Evolutionary conservation across 2,329 filamentous ascomycete species (phyloP).

Genomic region (Colletotrichum sp.): DNA sequence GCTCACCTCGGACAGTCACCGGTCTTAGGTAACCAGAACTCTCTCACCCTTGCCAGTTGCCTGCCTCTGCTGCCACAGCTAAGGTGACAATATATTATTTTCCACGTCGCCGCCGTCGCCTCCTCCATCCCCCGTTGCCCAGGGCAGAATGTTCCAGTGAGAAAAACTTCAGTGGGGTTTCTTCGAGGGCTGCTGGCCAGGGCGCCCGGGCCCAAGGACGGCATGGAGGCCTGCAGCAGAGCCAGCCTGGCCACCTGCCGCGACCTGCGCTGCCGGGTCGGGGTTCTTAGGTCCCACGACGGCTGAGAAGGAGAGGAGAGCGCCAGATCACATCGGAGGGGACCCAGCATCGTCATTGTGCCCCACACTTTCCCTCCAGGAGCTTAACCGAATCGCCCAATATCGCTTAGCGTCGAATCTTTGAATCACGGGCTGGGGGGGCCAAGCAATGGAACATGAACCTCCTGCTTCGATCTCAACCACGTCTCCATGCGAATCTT

Average conservation of each 20-base stretch:
- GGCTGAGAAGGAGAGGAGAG: not conserved
- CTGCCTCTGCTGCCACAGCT: not conserved
- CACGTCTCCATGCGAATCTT: not conserved
- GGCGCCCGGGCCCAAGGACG: not conserved
- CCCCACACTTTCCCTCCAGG: not conserved
- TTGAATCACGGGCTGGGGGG: not conserved
- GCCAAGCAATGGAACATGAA: not conserved
- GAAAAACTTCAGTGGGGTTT: not conserved
- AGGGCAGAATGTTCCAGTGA: not conserved
- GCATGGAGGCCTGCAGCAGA: not conserved
- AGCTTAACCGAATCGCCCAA: not conserved
- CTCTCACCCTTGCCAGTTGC: not conserved
- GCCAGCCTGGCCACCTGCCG: not conserved
- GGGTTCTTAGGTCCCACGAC: not conserved
- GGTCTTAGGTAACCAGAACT: not conserved
- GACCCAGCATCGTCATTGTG: not conserved
- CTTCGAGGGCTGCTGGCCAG: not conserved
- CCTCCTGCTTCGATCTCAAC: not conserved
- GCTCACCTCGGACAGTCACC: not conserved
- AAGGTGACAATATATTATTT: not conserved
- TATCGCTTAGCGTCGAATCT: not conserved
- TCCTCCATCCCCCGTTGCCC: not conserved
- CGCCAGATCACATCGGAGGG: not conserved
- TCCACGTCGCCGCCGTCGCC: not conserved
- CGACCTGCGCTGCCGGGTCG: not conserved